Conservation (phyloP, 495 filamentous ascomycete genomes). For the Penicillium angulare region DNA sequence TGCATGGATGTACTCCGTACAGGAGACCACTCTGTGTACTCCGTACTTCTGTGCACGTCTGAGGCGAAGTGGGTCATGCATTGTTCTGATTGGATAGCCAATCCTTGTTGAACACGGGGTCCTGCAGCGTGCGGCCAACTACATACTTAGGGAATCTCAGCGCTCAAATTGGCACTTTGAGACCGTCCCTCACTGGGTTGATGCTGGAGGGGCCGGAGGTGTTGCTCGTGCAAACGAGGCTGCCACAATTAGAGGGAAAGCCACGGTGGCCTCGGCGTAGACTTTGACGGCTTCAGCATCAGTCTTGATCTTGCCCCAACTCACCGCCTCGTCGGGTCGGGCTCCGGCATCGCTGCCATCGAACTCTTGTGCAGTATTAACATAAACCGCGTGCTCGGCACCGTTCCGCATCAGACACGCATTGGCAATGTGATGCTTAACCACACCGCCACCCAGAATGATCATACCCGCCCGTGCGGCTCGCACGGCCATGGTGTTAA, state of each 20-base stretch:
- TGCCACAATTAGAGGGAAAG: slow-evolving; percentile 91
- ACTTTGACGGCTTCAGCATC: slow-evolving; percentile 89
- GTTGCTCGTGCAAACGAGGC: slow-evolving; percentile 72
- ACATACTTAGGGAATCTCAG: too few species aligned
- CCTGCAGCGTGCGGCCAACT: slow-evolving; percentile 11
- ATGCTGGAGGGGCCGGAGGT: too few species aligned
- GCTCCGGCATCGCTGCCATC: slow-evolving; percentile 97
- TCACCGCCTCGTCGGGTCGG: slow-evolving; percentile 92
- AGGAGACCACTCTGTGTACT: too few species aligned
- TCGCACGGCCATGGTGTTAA: slow-evolving; percentile 84
- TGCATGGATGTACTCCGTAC: too few species aligned
- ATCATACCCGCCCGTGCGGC: slow-evolving; percentile 89
- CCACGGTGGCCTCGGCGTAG: slow-evolving; percentile 87
- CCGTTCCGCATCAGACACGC: slow-evolving; percentile 96
- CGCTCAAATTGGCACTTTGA: too few species aligned
- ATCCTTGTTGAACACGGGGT: slow-evolving; percentile 8
- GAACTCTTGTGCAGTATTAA: slow-evolving; percentile 96
- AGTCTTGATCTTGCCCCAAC: slow-evolving; percentile 96
- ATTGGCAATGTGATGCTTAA: slow-evolving; percentile 98
- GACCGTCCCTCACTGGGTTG: too few species aligned
- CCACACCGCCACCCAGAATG: slow-evolving; percentile 85
- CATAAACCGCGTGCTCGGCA: slow-evolving; percentile 91
- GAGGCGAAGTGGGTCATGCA: neutral
- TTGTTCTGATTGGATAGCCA: slow-evolving; percentile 3
- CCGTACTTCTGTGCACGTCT: too few species aligned